Percentiles rank a stretch among this genome's conserved stretches.
Evolutionary conservation across 163 green algal species (phyloP).

Genomic region (Chlorella variabilis): DNA sequence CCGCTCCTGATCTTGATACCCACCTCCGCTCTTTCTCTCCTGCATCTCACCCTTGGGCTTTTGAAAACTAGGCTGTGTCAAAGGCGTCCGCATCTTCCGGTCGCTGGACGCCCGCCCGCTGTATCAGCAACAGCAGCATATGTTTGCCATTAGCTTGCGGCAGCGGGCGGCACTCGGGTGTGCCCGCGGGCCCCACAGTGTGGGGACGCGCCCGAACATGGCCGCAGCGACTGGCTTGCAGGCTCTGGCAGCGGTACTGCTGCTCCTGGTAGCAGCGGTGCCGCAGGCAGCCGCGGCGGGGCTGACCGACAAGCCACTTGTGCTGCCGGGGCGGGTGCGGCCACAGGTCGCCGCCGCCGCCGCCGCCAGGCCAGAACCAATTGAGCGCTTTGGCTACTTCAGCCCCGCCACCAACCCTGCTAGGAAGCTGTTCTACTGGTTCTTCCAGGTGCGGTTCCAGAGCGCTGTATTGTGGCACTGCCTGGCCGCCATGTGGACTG

Average conservation of each 20-base stretch:
- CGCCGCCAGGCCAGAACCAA: background rate
- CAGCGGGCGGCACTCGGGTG: no score
- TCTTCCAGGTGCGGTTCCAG: background rate
- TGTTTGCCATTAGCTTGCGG: no score
- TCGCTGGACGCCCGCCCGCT: no score
- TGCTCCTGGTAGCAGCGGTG: background rate
- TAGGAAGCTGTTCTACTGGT: conserved; percentile 16
- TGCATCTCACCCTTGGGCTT: no score
- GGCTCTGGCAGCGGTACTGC: background rate
- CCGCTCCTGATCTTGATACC: no score
- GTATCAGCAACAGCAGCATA: no score
- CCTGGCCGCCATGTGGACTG: background rate
- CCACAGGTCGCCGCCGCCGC: background rate
- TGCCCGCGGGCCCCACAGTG: no score
- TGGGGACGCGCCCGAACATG: background rate
- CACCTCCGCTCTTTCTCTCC: no score
- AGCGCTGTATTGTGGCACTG: background rate
- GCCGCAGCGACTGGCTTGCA: no score
- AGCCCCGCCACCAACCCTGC: background rate
- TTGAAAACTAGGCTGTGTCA: no score
- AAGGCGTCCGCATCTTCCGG: no score
- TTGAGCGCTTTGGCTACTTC: conserved; percentile 18
- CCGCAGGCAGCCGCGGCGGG: background rate
- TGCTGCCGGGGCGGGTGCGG: background rate
- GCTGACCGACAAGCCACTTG: background rate